phyloP scores from a whole-genome alignment of 148 eudicot species.

The Polygonum maritimum region DNA sequence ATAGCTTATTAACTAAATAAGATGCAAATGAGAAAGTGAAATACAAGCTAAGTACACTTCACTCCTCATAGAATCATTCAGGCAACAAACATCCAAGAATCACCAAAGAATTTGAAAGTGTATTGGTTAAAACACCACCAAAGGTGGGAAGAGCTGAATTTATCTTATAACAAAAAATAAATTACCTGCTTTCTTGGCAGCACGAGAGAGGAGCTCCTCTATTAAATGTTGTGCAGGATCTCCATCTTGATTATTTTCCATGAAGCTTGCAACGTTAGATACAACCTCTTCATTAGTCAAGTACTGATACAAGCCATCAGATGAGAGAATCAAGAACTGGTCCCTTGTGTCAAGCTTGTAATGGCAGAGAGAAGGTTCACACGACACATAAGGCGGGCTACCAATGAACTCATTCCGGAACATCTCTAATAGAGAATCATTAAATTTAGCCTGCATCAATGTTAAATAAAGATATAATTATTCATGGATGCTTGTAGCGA shows the following conservation, averaged over 20 bases:
- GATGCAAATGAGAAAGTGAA: background rate
- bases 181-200: slow-evolving; percentile 98
- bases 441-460: slow-evolving; percentile 72
- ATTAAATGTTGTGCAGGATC: slow-evolving; percentile 99
- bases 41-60: background rate
- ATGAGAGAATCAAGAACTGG: slow-evolving; percentile 93
- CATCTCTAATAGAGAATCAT: slow-evolving; percentile 81
- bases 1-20: background rate
- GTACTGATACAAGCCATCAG: slow-evolving; percentile 97
- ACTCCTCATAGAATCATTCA: background rate
- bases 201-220: slow-evolving; percentile 92
- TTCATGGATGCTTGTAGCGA: background rate
- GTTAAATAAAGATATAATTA: background rate
- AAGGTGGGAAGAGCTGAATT: background rate
- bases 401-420: slow-evolving; percentile 97
- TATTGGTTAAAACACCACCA: background rate
- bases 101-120: too few relatives aligned
- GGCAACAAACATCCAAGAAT: background rate
- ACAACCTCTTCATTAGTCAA: slow-evolving; percentile 93
- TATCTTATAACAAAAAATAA: background rate
- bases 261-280: slow-evolving; percentile 67
- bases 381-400: slow-evolving; percentile 74
- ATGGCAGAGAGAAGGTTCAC: slow-evolving; percentile 83
- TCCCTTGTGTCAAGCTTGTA: slow-evolving; percentile 74
- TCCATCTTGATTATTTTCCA: slow-evolving; percentile 93